Percentiles rank a stretch among this genome's conserved stretches.
These are phyloP conservation scores for Aspergillus avenaceus DNA, from an alignment of 495 filamentous ascomycete species.

Conservation along the genomic window DNA sequence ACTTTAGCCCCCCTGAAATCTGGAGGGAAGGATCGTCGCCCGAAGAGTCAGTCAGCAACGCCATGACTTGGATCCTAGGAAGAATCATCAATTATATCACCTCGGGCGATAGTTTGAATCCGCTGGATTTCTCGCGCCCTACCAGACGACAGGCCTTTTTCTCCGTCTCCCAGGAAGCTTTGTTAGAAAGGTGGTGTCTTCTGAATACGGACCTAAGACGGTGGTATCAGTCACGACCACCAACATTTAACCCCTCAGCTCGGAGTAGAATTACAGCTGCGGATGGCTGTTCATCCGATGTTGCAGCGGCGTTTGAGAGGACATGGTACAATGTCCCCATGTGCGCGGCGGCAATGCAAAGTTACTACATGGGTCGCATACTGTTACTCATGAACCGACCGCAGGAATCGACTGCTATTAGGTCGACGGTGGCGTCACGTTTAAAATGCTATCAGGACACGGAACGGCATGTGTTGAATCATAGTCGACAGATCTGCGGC, in stretches of 20 bases:
- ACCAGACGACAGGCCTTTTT: constrained; percentile 8
- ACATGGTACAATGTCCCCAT: constrained; percentile 20
- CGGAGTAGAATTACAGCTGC: constrained; percentile 1
- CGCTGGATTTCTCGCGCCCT: constrained; percentile 10
- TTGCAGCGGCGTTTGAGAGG: constrained; percentile 13
- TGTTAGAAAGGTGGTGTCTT: constrained; percentile 14
- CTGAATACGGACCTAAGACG: constrained; percentile 12
- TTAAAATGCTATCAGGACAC: constrained; percentile 18
- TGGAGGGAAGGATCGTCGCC: constrained; percentile 6
- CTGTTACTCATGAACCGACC: constrained; percentile 17
- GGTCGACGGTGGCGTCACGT: constrained; percentile 19
- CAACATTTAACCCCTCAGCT: constrained; percentile 6
- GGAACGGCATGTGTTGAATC: constrained; percentile 6
- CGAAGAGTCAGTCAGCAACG: constrained; percentile 17
- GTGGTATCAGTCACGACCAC: constrained; percentile 16
- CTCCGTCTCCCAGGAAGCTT: constrained; percentile 14
- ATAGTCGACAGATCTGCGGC: constrained; percentile 19
- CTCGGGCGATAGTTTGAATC: constrained; percentile 10
- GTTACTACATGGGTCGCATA: constrained; percentile 18
- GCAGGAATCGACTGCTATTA: constrained; percentile 24
- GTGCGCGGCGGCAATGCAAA: constrained; percentile 22
- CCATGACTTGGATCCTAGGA: constrained; percentile 18
- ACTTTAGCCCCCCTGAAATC: constrained; percentile 1
- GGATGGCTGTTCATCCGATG: no score
- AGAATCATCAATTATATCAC: constrained; percentile 20